Evolutionary conservation across 371 early-diverging fungal genomes (phyloP), one percentile per base, ranked within the genome.

Genomic region (Mortierella sp.): DNA sequence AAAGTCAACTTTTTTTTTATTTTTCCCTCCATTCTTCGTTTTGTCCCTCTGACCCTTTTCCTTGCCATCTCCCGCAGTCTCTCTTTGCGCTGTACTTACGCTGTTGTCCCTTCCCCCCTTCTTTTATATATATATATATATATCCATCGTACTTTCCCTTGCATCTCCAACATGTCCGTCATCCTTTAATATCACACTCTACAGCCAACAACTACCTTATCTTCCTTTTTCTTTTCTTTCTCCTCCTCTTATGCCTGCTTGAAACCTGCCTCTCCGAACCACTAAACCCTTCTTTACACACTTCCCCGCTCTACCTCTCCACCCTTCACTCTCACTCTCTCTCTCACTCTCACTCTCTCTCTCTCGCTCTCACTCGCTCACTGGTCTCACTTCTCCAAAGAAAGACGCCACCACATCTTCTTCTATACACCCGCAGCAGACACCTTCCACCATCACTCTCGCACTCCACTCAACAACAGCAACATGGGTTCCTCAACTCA

Each of bases 401-500:
- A 5, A 63, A 19, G 21, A 52, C 70, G 16, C 73, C 28, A 52
- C 28, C 65, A 74, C 48, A 44, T 45, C 77, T 47, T 68, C 21
- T 55, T 54, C n/a, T 73, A 31, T 19, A n/a, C 28, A 21, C 13
- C 21, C 48, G 31, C 50, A 50, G 3, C 50, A 50, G 1, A 34
- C 38, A 16, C 70, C 45, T 28, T 55, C 70, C 52, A 52, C 26
- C 77, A 80, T 68, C 45, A 31, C 34, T 26, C 42, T 47, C 57
- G 26, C n/a, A 54, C 13, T 38, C 21, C 34, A 45, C 19, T 24
- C 63, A 24, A 26, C 65, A 89, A 24, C 63, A 24, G 26, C 65
- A 79, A 24, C 50, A 89, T 91, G 70, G 90, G 89, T 28, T 42
- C 78, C 13, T 68, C 82, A 73, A 68, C 54, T 31, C 88, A 45